Percentiles rank a stretch among this genome's conserved stretches.
Evolutionary conservation across 257 asterid species (phyloP).

Genomic region (Jaltomata sinuosa): DNA sequence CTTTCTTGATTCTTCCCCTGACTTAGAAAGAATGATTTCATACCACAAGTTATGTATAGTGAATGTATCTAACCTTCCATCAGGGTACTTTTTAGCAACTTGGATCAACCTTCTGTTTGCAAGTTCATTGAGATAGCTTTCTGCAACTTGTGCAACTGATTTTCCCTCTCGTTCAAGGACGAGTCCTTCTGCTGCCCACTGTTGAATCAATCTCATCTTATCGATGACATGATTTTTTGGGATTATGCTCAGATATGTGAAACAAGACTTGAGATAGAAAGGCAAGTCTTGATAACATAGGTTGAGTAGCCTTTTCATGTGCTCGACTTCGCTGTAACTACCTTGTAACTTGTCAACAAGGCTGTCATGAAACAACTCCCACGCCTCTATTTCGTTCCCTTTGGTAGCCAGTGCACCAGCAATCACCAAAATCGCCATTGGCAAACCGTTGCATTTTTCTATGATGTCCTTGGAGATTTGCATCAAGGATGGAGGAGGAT

Average conservation of each 20-base stretch:
- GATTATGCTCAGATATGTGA: constrained; percentile 15
- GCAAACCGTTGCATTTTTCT: constrained; percentile 17
- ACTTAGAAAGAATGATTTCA: constrained; percentile 1
- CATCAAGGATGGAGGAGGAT: background rate
- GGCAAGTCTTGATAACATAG: constrained; percentile 17
- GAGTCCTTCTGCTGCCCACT: constrained; percentile 19
- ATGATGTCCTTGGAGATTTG: background rate
- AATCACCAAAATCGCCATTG: constrained; percentile 15
- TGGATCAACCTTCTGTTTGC: constrained; percentile 5
- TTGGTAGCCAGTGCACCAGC: constrained; percentile 14
- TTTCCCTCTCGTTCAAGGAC: background rate
- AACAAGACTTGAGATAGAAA: constrained; percentile 9
- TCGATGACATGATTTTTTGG: constrained; percentile 3
- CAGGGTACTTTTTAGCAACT: background rate
- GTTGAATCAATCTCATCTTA: background rate
- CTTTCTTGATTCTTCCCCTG: background rate
- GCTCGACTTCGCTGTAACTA: background rate
- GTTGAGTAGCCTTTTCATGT: background rate
- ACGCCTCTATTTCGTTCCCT: background rate
- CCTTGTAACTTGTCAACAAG: constrained; percentile 8
- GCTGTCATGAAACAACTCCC: constrained; percentile 4
- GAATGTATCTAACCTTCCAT: constrained; percentile 2
- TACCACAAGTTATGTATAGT: constrained; percentile 3
- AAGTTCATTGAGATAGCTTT: constrained; percentile 13
- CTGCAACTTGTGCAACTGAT: constrained; percentile 13